Conservation (phyloP, 768 basidiomycete species). For the Leucosporidium creatinivorum region DNA sequence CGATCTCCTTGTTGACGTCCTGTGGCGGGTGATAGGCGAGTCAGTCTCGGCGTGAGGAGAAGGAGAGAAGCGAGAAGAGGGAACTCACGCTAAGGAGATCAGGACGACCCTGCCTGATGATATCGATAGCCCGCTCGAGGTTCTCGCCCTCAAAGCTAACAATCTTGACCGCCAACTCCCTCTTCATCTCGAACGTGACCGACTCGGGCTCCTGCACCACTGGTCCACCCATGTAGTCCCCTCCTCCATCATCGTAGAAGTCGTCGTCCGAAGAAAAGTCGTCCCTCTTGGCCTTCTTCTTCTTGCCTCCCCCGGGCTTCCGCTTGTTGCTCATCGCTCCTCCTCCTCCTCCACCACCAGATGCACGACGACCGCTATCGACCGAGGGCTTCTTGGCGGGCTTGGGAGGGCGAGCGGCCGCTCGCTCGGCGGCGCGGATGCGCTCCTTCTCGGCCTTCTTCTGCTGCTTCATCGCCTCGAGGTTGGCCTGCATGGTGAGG, state of each 20-base stretch:
- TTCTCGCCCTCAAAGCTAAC: slow-evolving; percentile 70
- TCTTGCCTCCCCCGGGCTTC: slow-evolving; percentile 13
- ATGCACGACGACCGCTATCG: not conserved
- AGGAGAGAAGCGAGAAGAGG: not conserved
- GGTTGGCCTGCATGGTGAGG: slow-evolving; percentile 63
- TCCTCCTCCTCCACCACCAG: slow-evolving; percentile 10
- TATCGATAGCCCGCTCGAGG: slow-evolving; percentile 82
- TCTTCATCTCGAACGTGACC: slow-evolving; percentile 93
- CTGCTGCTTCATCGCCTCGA: slow-evolving; percentile 54
- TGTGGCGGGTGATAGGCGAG: not conserved
- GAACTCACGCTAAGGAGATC: slow-evolving; percentile 80
- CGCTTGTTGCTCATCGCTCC: not conserved
- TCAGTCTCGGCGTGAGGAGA: not conserved
- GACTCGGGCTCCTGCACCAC: slow-evolving; percentile 31
- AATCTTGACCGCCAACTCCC: slow-evolving; percentile 93
- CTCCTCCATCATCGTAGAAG: slow-evolving; percentile 23
- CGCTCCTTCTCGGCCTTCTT: slow-evolving; percentile 70
- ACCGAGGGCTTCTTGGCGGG: not conserved
- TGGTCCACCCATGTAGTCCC: not conserved
- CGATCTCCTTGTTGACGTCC: slow-evolving; percentile 71
- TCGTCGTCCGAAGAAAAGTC: slow-evolving; percentile 29
- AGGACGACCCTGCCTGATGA: slow-evolving; percentile 89
- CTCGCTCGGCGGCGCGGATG: slow-evolving; percentile 37
- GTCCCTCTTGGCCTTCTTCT: slow-evolving; percentile 27
- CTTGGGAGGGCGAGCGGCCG: not conserved